A percentile compares a stretch with the other conserved stretches of the same genome.
Conservation (phyloP, 2,329 filamentous ascomycete genomes). For the Pseudogymnoascus sp. region DNA sequence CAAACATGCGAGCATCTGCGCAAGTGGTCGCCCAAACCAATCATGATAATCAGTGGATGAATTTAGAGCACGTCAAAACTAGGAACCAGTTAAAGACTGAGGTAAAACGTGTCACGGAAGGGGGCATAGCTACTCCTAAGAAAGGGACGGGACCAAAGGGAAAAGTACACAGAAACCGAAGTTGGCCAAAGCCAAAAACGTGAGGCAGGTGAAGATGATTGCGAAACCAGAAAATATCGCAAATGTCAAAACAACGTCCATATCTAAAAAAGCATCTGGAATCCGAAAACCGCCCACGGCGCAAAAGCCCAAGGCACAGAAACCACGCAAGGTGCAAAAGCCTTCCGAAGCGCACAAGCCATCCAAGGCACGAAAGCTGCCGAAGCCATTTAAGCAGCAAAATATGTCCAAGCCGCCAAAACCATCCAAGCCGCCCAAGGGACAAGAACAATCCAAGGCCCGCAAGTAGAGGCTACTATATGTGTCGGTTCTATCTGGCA, state of each 20-base stretch:
- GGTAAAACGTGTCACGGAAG: neutral
- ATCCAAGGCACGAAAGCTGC: neutral
- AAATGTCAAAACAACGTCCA: neutral
- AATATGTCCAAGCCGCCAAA: neutral
- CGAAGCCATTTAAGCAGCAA: neutral
- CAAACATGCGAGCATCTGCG: neutral
- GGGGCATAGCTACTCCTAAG: neutral
- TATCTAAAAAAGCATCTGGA: neutral
- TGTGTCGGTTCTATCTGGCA: neutral
- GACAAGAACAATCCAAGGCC: neutral
- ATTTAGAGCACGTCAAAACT: neutral
- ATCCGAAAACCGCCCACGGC: neutral
- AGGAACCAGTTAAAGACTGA: neutral
- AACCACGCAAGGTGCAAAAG: neutral
- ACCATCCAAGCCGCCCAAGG: neutral
- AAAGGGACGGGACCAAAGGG: neutral
- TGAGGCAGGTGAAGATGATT: neutral
- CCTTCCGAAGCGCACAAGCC: neutral
- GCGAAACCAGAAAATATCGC: neutral
- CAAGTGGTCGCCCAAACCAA: neutral
- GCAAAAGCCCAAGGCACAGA: neutral
- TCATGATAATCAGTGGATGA: neutral
- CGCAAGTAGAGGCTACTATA: neutral
- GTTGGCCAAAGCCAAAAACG: neutral
- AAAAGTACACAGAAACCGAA: neutral